Evolutionary conservation across 2,329 filamentous ascomycete genomes (phyloP).

Genomic region (Chalaropsis thielavioides): DNA sequence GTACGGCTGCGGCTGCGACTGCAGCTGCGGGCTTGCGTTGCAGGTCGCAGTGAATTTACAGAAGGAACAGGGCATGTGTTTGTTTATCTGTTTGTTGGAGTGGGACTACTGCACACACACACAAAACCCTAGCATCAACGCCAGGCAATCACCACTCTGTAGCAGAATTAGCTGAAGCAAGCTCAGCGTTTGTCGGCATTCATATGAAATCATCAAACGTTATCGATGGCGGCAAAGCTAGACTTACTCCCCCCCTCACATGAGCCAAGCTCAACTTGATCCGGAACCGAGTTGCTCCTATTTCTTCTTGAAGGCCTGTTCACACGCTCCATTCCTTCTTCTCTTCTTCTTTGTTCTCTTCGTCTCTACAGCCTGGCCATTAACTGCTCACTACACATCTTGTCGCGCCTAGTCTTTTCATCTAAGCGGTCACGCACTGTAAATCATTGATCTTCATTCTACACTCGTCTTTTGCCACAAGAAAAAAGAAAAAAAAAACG

Average conservation of each 20-base stretch:
- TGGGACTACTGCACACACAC: no score
- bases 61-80: no score
- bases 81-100: no score
- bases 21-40: no score
- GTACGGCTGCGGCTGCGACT: not conserved
- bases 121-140: no score
- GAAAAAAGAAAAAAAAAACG: no score
- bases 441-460: no score
- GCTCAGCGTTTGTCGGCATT: no score
- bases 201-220: not conserved
- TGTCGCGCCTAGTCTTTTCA: not conserved
- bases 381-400: not conserved
- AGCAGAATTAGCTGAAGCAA: not conserved
- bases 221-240: not conserved
- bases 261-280: not conserved
- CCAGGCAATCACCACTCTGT: not conserved
- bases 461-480: no score
- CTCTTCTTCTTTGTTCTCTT: conserved; percentile 2
- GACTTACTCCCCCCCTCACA: not conserved
- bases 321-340: not conserved
- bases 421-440: no score
- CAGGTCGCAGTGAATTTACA: no score
- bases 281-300: not conserved
- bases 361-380: not conserved
- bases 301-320: not conserved